phyloP scores from a whole-genome alignment of 305 asterid genomes.

The Vinca major region DNA sequence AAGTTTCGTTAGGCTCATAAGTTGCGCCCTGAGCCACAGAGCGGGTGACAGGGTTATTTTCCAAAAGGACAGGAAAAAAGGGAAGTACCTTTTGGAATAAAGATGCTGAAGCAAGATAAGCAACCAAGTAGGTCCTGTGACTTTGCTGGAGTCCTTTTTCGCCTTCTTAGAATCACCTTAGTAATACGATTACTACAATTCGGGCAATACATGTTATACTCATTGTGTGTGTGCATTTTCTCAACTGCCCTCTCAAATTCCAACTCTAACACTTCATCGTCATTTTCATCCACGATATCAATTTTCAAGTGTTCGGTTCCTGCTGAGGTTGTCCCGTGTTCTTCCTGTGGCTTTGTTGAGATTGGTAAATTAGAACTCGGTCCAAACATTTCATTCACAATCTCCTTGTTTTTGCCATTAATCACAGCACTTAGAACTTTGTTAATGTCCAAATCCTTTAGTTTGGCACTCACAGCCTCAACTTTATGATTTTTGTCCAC shows the following conservation, averaged over 20 bases:
- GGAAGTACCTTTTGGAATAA: constrained; percentile 31
- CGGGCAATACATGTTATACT: constrained; percentile 42
- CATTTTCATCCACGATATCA: constrained; percentile 25
- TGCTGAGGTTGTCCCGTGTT: constrained; percentile 5
- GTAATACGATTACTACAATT: constrained; percentile 43
- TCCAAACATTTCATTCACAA: constrained; percentile 2
- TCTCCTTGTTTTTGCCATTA: constrained; percentile 10
- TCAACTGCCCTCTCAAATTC: constrained; percentile 47
- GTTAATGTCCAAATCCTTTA: constrained; percentile 25
- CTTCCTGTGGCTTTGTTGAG: constrained; percentile 1
- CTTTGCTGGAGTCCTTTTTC: constrained; percentile 5
- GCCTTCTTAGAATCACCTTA: constrained; percentile 52
- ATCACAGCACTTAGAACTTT: constrained; percentile 15
- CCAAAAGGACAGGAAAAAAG: no score
- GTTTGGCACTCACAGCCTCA: constrained; percentile 15
- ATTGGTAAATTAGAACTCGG: constrained; percentile 6
- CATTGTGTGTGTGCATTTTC: constrained; percentile 38
- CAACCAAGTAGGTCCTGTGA: constrained; percentile 38
- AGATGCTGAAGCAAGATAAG: constrained; percentile 54
- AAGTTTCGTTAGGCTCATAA: no score
- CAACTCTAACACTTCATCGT: constrained; percentile 52
- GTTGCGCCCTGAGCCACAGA: no score
- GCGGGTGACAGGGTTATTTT: no score
- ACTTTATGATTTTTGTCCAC: background rate
- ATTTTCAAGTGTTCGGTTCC: constrained; percentile 13